These are phyloP conservation scores for Teratosphaeria pseudoeucalypti DNA, from an alignment of 2,329 filamentous ascomycete genomes.

Conservation along the genomic window DNA sequence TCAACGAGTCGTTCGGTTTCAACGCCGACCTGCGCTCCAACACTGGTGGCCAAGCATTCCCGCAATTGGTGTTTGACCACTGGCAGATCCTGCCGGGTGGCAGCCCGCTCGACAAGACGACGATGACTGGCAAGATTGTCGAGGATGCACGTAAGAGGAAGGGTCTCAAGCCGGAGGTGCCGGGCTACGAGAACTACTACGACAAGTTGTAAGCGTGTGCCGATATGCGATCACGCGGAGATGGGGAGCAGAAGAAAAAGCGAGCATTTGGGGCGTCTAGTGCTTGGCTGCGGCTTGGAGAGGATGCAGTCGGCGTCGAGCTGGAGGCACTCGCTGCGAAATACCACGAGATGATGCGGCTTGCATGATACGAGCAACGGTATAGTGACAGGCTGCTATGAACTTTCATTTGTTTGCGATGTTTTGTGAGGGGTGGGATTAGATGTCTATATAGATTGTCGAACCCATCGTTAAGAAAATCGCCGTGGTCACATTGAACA, in stretches of 20 bases:
- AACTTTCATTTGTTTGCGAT: slow-evolving; percentile 2
- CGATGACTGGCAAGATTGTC: slow-evolving; percentile 75
- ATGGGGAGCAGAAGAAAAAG: background rate
- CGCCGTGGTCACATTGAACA: background rate
- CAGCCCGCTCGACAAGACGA: slow-evolving; percentile 71
- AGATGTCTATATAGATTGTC: background rate
- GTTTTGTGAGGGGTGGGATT: background rate
- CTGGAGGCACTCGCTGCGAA: background rate
- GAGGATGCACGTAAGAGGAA: slow-evolving; percentile 94
- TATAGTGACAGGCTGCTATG: background rate
- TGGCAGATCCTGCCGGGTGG: slow-evolving; percentile 95
- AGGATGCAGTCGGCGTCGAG: background rate
- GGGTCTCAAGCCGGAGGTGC: slow-evolving; percentile 95
- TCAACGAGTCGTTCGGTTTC: slow-evolving; percentile 98
- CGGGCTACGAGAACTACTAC: slow-evolving; percentile 70
- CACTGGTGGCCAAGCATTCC: slow-evolving; percentile 97
- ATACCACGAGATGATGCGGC: slow-evolving; percentile 1
- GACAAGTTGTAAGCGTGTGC: slow-evolving; percentile 24
- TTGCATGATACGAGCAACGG: slow-evolving; percentile 3
- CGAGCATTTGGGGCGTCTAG: slow-evolving; percentile 4
- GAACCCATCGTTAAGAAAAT: background rate
- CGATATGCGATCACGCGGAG: background rate
- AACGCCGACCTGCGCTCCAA: slow-evolving; percentile 88
- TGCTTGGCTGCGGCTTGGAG: background rate
- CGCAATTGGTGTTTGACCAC: slow-evolving; percentile 97